Evolutionary conservation across 1,284 basidiomycete species (phyloP).

Genomic region (Cryptococcus maquisensis): DNA sequence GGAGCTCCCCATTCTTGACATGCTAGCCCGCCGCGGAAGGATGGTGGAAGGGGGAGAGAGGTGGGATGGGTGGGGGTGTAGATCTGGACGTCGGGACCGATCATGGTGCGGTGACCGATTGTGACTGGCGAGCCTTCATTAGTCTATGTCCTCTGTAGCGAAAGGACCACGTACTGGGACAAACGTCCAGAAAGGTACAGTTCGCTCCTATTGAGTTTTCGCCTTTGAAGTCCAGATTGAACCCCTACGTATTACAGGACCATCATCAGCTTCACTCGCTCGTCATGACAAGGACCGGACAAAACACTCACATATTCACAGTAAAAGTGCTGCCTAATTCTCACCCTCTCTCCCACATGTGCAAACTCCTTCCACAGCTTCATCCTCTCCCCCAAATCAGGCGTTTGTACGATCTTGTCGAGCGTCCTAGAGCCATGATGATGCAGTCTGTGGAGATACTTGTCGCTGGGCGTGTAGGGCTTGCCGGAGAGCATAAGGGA

Average conservation of each 20-base stretch:
- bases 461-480: conserved; percentile 28
- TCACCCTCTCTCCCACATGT: neutral
- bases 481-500: conserved; percentile 27
- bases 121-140: conserved; percentile 19
- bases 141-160: neutral
- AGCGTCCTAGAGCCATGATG: conserved; percentile 10
- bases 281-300: neutral
- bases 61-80: conserved; percentile 49
- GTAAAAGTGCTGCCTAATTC: conserved; percentile 22
- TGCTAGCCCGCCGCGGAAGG: too few relatives aligned
- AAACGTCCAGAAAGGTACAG: conserved; percentile 42
- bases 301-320: conserved; percentile 41
- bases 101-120: conserved; percentile 43
- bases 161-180: conserved; percentile 34
- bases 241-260: conserved; percentile 34
- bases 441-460: conserved; percentile 23
- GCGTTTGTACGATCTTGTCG: conserved; percentile 17
- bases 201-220: conserved; percentile 42
- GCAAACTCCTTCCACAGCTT: conserved; percentile 7
- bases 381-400: conserved; percentile 16
- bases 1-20: conserved; percentile 44
- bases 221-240: conserved; percentile 42
- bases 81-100: conserved; percentile 46
- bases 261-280: neutral
- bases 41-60: too few relatives aligned